These are phyloP conservation scores for Tetracentron sinense DNA, from an alignment of 164 flowering plant species.

Conservation along the genomic window DNA sequence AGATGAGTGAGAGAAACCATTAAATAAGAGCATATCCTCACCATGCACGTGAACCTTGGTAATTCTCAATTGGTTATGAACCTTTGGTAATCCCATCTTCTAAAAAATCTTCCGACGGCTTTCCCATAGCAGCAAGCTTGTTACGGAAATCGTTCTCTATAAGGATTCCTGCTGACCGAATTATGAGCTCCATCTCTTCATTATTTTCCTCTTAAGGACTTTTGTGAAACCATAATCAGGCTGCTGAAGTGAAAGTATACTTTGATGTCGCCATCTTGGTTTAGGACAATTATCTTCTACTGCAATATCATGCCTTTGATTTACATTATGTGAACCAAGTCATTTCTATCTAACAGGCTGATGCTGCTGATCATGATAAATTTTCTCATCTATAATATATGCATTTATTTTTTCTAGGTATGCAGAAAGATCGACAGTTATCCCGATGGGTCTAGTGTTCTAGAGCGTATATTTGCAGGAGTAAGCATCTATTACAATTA, in stretches of 20 bases:
- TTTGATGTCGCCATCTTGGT: background rate
- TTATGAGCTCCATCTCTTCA: background rate
- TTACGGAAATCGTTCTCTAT: background rate
- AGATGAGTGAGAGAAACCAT: too few species aligned
- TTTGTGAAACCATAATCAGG: background rate
- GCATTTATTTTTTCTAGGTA: slow-evolving; percentile 38
- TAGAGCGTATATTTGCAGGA: slow-evolving; percentile 74
- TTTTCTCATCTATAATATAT: background rate
- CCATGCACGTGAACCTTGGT: too few species aligned
- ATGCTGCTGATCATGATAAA: background rate
- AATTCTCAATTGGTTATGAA: background rate
- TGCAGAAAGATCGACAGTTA: slow-evolving; percentile 62
- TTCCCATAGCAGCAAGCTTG: background rate
- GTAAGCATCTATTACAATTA: slow-evolving; percentile 80
- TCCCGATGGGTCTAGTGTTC: slow-evolving; percentile 49
- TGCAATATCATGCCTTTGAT: background rate
- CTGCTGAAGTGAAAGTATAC: background rate
- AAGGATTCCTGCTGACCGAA: background rate
- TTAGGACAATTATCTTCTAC: background rate
- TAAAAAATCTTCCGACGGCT: background rate
- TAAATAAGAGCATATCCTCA: too few species aligned
- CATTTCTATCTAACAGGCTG: too few species aligned
- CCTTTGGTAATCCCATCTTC: background rate
- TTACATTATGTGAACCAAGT: background rate
- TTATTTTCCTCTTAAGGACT: background rate